A percentile compares a stretch with the other conserved stretches of the same genome.
Evolutionary conservation across 2,329 filamentous ascomycete genomes (phyloP).

Genomic region (Trichoderma cornu-damae): DNA sequence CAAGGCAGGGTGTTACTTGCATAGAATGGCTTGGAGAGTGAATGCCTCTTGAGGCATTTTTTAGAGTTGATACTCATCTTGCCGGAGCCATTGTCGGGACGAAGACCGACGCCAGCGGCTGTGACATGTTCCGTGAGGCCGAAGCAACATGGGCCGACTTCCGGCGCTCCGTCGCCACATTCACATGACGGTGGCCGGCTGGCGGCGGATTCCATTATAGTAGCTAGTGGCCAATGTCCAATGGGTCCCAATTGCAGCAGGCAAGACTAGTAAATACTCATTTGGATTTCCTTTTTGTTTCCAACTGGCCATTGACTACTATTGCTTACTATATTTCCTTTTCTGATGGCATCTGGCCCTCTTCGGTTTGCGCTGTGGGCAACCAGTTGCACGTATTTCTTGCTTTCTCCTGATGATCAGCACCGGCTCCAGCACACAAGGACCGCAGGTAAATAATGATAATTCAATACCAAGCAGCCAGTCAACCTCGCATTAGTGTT

Average conservation of each 20-base stretch:
- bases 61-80: neutral
- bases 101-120: neutral
- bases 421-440: neutral
- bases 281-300: neutral
- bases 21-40: neutral
- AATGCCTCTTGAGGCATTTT: neutral
- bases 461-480: neutral
- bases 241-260: no score
- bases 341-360: neutral
- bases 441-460: neutral
- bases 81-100: neutral
- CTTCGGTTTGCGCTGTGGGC: neutral
- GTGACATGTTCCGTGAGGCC: constrained; percentile 8
- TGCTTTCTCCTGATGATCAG: neutral
- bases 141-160: constrained; percentile 4
- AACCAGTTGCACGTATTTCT: neutral
- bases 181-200: neutral
- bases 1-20: neutral
- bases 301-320: no score
- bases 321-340: neutral
- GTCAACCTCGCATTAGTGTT: neutral
- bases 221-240: no score
- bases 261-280: no score
- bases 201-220: neutral
- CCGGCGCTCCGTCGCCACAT: neutral